Evolutionary conservation across 139 green algal genomes (phyloP), one percentile per base, ranked within the genome.

Genomic region (Astrephomene gubernaculifera): DNA sequence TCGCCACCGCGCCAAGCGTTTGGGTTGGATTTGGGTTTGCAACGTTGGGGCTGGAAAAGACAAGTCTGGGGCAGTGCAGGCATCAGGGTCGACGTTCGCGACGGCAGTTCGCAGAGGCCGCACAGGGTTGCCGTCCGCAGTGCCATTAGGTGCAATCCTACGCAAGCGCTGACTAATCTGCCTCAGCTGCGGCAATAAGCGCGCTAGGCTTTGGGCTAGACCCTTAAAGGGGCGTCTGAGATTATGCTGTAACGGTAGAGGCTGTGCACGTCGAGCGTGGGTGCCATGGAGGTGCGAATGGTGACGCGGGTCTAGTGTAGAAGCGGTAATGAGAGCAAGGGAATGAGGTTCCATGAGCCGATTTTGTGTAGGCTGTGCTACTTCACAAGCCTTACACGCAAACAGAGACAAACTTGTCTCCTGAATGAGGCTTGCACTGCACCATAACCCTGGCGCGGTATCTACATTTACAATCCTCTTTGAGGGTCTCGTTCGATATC

Each of bases 321-420:
- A 67, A 2, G 39, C 72, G 21, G 49, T 80, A 27, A 67, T 33
- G 6, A 81, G 52, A 3, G 69, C 53, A 25, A 81, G 73, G 38
- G 52, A 70, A 25, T 81, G 73, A 8, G 52, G 73, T 24, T 81
- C 73, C 73, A 81, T 81, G 39, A 1, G 12, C 24, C 12, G 12
- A 1, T 43, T 12, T 24, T 43, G 2, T 25, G 63, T n/a, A n/a
- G n/a, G n/a, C n/a, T n/a, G n/a, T n/a, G n/a, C n/a, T n/a, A n/a
- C n/a, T n/a, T n/a, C n/a, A n/a, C n/a, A n/a, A n/a, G n/a, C n/a
- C n/a, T n/a, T n/a, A n/a, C n/a, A n/a, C n/a, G n/a, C n/a, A n/a
- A n/a, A n/a, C n/a, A n/a, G n/a, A n/a, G n/a, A n/a, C n/a, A n/a
- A n/a, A n/a, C n/a, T n/a, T n/a, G n/a, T n/a, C n/a, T n/a, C n/a